Evolutionary conservation across 2,329 filamentous ascomycete species (phyloP).

Genomic region (Neofusicoccum cordaticola): DNA sequence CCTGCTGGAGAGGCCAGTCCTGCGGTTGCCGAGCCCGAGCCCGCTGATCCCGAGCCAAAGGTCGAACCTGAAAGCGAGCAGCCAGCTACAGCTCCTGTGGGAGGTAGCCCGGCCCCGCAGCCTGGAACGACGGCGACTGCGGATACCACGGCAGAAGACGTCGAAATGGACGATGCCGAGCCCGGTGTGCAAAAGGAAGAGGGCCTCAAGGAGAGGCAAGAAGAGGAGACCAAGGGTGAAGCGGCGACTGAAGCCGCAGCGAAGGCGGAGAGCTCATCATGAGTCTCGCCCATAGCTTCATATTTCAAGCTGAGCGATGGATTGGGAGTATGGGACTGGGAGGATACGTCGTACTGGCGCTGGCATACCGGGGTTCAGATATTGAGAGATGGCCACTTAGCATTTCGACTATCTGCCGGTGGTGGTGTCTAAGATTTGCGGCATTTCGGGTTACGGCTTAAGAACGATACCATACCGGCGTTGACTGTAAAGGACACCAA

Average conservation of each 20-base stretch:
- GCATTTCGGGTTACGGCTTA: not conserved
- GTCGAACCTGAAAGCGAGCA: not conserved
- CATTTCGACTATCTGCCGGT: not conserved
- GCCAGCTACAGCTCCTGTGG: not conserved
- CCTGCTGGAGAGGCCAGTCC: not conserved
- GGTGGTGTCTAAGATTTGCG: not conserved
- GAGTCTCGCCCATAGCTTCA: not conserved
- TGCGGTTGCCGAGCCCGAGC: not conserved
- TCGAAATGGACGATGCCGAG: slow-evolving; percentile 17
- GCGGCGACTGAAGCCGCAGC: not conserved
- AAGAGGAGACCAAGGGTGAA: slow-evolving; percentile 10
- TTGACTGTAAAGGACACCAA: not conserved
- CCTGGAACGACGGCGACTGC: not conserved
- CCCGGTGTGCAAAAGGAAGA: slow-evolving; percentile 12
- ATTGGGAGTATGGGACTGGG: not conserved
- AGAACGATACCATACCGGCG: slow-evolving; percentile 11
- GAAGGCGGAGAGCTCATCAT: not conserved
- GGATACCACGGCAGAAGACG: slow-evolving; percentile 10
- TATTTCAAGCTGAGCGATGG: not conserved
- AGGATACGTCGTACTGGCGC: not conserved
- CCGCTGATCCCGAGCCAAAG: not conserved
- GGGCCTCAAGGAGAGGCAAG: slow-evolving; percentile 10
- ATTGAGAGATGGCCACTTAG: not conserved
- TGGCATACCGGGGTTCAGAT: not conserved
- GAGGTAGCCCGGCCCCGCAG: not conserved